Evolutionary conservation across 352 stramenopile genomes (phyloP).

Genomic region (Phytophthora chlamydospora): DNA sequence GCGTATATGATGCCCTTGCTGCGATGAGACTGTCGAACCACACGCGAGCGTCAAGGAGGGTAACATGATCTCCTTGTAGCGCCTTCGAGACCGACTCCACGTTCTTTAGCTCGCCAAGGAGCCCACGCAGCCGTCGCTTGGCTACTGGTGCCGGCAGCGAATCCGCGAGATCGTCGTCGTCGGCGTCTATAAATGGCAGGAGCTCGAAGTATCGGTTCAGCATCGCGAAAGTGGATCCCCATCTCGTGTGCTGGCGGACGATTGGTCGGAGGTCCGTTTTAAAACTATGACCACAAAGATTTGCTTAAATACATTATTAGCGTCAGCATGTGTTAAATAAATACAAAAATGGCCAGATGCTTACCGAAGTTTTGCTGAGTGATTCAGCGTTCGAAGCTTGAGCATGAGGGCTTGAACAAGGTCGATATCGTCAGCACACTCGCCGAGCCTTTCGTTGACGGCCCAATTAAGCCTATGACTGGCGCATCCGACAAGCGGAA

Average conservation of each 20-base stretch:
- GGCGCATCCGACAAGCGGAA: not conserved
- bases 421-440: not conserved
- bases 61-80: no score
- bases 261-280: conserved; percentile 9
- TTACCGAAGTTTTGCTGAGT: not conserved
- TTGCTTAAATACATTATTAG: not conserved
- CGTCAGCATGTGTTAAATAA: not conserved
- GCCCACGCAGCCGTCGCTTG: not conserved
- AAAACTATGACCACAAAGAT: conserved; percentile 5
- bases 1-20: no score
- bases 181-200: not conserved
- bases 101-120: not conserved
- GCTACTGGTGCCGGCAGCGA: not conserved
- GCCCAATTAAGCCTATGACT: not conserved
- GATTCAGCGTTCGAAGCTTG: not conserved
- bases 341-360: not conserved
- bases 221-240: conserved; percentile 1
- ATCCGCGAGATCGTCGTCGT: not conserved
- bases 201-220: conserved; percentile 12
- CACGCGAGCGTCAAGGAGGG: not conserved
- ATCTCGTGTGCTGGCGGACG: conserved; percentile 4
- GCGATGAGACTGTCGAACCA: not conserved
- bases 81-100: not conserved
- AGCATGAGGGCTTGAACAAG: conserved; percentile 3
- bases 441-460: not conserved